phyloP scores from a whole-genome alignment of 106 monocot species.

The Allium cepa region DNA sequence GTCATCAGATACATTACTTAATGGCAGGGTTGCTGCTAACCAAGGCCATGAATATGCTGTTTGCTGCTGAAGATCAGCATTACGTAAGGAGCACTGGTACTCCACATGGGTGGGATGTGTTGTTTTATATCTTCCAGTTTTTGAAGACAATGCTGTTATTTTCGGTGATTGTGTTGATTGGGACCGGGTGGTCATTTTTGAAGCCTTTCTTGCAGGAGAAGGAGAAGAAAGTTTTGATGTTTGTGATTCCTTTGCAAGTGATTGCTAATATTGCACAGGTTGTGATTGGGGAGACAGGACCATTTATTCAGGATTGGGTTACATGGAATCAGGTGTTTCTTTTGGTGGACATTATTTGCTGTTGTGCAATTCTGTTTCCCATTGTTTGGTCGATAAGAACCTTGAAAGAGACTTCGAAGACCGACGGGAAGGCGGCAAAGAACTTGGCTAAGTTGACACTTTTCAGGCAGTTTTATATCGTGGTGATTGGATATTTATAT shows the following conservation, averaged over 20 bases:
- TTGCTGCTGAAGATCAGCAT: conserved; percentile 84
- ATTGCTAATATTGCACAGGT: conserved; percentile 73
- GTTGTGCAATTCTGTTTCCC: conserved; percentile 84
- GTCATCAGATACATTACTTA: conserved; percentile 71
- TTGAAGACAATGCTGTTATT: conserved; percentile 73
- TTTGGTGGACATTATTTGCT: conserved; percentile 74
- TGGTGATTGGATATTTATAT: conserved; percentile 85
- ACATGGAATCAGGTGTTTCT: conserved; percentile 93
- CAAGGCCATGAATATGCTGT: conserved; percentile 57
- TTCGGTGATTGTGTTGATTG: conserved; percentile 81
- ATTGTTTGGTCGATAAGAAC: conserved; percentile 85
- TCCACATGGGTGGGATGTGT: conserved; percentile 89
- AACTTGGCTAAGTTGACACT: conserved; percentile 80
- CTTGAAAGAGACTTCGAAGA: conserved; percentile 82
- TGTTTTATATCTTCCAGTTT: conserved; percentile 93
- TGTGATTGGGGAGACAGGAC: conserved; percentile 88
- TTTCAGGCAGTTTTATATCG: conserved; percentile 84
- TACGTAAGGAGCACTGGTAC: conserved; percentile 75
- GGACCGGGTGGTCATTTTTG: conserved; percentile 96
- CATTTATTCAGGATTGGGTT: conserved; percentile 59
- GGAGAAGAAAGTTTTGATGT: conserved; percentile 93
- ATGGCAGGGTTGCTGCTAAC: conserved; percentile 68
- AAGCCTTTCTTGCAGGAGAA: conserved; percentile 90
- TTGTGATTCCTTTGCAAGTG: conserved; percentile 87
- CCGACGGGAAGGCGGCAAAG: conserved; percentile 88